phyloP scores from a whole-genome alignment of 805 yeast genomes.

The Tetrapisispora nanseiensis region DNA sequence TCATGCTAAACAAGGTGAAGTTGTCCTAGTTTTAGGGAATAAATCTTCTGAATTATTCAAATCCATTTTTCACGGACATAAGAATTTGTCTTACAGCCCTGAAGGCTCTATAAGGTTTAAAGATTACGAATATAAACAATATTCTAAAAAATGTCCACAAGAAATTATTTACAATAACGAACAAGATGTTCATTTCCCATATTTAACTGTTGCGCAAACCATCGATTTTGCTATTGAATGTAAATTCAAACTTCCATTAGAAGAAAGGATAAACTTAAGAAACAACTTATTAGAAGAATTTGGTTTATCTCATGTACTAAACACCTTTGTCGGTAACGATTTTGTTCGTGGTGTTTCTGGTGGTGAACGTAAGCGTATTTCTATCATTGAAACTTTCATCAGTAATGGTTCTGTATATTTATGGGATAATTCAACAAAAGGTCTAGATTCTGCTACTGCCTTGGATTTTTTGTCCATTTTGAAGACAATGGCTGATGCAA shows the following conservation, averaged over 20 bases:
- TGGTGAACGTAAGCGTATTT: slow-evolving; percentile 58
- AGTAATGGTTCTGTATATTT: slow-evolving; percentile 39
- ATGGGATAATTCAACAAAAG: slow-evolving; percentile 47
- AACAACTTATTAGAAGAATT: slow-evolving; percentile 25
- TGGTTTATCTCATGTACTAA: slow-evolving; percentile 43
- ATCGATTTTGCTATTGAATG: slow-evolving; percentile 45
- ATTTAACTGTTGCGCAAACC: slow-evolving; percentile 46
- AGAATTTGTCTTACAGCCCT: slow-evolving; percentile 14
- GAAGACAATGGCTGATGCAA: slow-evolving; percentile 33
- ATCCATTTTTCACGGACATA: slow-evolving; percentile 15
- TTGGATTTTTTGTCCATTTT: slow-evolving; percentile 38
- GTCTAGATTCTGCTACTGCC: slow-evolving; percentile 43
- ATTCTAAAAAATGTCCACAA: slow-evolving; percentile 18
- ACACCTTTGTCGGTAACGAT: slow-evolving; percentile 56
- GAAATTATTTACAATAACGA: slow-evolving; percentile 37
- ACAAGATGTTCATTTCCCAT: slow-evolving; percentile 49
- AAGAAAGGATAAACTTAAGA: slow-evolving; percentile 21
- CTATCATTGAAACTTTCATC: slow-evolving; percentile 48
- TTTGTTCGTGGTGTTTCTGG: slow-evolving; percentile 57
- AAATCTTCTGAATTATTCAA: slow-evolving; percentile 20
- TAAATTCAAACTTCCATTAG: slow-evolving; percentile 24
- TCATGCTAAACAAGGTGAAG: slow-evolving; percentile 21
- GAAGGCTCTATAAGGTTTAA: slow-evolving; percentile 17
- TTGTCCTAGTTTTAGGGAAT: slow-evolving; percentile 21
- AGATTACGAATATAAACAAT: slow-evolving; percentile 15